A percentile compares a stretch with the other conserved stretches of the same genome.
Evolutionary conservation across 2,329 filamentous ascomycete genomes (phyloP).

Genomic region (Phyllosticta paracitricarpa): DNA sequence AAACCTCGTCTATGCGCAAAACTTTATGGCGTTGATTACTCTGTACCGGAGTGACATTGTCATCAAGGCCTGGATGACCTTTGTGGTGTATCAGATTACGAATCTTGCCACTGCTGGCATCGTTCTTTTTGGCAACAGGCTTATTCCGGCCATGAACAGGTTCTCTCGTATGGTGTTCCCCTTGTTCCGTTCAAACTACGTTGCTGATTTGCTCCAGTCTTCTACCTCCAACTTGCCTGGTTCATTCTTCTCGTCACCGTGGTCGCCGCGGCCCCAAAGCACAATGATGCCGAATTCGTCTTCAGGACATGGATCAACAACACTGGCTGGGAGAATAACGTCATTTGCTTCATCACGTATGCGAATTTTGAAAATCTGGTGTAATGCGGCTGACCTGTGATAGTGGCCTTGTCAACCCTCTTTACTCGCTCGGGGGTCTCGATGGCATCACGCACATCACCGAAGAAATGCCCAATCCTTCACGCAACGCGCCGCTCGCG

Average conservation of each 20-base stretch:
- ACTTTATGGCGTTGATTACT: conserved; percentile 12
- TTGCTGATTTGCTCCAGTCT: neutral
- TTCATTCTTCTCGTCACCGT: conserved; percentile 40
- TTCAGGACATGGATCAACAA: conserved; percentile 45
- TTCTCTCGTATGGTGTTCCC: conserved; percentile 2
- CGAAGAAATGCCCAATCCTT: conserved; percentile 17
- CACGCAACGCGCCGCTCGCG: conserved; percentile 29
- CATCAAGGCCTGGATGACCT: conserved; percentile 12
- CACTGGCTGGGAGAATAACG: conserved; percentile 40
- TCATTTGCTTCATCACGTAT: conserved; percentile 13
- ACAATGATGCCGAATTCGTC: conserved; percentile 40
- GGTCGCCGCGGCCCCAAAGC: conserved; percentile 35
- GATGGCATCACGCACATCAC: conserved; percentile 11
- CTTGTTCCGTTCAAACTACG: neutral
- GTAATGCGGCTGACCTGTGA: neutral
- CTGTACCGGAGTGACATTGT: conserved; percentile 8
- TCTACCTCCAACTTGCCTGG: conserved; percentile 9
- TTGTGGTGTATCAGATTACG: conserved; percentile 11
- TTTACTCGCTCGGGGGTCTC: conserved; percentile 9
- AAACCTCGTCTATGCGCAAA: conserved; percentile 12
- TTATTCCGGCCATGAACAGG: conserved; percentile 12
- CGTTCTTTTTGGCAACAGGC: conserved; percentile 12
- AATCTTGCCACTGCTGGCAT: conserved; percentile 11
- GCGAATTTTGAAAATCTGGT: neutral
- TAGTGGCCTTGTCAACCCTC: conserved; percentile 9